Evolutionary conservation across 208 protist genomes (phyloP).

Genomic region (Balamuthia mandrillaris): DNA sequence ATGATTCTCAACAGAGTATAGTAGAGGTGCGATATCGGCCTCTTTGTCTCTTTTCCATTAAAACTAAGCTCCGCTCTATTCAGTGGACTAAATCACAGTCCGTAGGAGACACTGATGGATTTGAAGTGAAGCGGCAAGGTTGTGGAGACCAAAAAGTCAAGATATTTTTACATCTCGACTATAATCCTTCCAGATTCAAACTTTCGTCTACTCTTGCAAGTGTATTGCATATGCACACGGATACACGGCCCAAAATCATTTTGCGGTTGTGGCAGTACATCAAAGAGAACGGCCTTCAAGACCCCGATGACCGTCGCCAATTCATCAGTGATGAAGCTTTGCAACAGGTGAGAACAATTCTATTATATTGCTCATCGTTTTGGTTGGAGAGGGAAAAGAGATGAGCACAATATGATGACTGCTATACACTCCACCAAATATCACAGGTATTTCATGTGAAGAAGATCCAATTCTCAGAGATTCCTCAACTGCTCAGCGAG

Average conservation of each 20-base stretch:
- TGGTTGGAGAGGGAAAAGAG: no score
- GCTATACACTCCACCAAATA: no score
- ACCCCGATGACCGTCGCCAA: constrained; percentile 11
- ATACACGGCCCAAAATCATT: constrained; percentile 12
- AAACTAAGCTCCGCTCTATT: neutral
- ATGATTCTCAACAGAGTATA: neutral
- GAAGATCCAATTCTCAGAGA: neutral
- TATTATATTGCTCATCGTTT: no score
- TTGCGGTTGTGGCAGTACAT: constrained; percentile 19
- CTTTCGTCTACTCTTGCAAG: neutral
- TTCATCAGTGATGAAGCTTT: neutral
- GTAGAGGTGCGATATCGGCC: neutral
- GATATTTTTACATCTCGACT: constrained; percentile 27
- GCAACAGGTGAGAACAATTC: neutral
- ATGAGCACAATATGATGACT: no score
- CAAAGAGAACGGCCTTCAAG: neutral
- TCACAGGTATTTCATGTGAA: neutral
- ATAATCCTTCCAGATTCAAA: constrained; percentile 1
- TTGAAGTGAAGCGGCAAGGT: constrained; percentile 18
- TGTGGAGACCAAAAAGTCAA: neutral
- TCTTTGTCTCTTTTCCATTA: neutral
- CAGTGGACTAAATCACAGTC: constrained; percentile 6
- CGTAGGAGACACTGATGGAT: constrained; percentile 9
- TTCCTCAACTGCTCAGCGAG: constrained; percentile 3
- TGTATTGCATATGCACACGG: neutral